Evolutionary conservation across 179 eudicot species (phyloP), one percentile per base, ranked within the genome.

Genomic region (Heliamphora pulchella): DNA sequence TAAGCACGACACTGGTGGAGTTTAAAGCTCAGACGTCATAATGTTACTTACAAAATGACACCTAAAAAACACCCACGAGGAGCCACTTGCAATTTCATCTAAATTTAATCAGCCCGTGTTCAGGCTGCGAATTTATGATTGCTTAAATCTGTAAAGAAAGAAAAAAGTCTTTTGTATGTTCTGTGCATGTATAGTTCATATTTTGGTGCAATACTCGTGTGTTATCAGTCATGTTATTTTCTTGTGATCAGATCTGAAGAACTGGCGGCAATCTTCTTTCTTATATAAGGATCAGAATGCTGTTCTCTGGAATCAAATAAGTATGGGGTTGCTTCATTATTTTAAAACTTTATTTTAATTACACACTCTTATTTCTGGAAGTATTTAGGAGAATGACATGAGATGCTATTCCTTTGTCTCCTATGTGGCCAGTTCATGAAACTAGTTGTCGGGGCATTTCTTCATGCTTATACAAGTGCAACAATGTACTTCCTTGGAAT

Each of bases 401-500:
- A 54, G 17, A 64, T 51, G 14, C 39, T 58, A 18, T 22, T 62
- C 50, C 62, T 62, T 59, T 59, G 18, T 54, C 7, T 78, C 78
- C 20, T 77, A 51, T 77, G 39, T 78, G 76, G 79, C 71, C 79
- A 89, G 89, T 80, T 76, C 79, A 80, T 44, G 85, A 79, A 80
- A 66, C 70, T 73, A 66, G 17, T 57, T 68, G 58, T 58, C 75
- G 82, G 74, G 68, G 86, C 85, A 70, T 84, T 79, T 18, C 76
- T 71, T 82, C 86, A 82, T 81, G 71, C 81, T 77, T 78, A 18
- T 84, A 57, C 77, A 86, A 87, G 84, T 82, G 84, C 83, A 80
- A 62, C 54, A 53, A 69, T 46, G 81, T 55, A 55, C 81, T 67
- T 84, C 85, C 81, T 20, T 72, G 85, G 82, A 83, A 84, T 62